Conservation (phyloP, 2,329 filamentous ascomycete species). For the Gaeumannomyces tritici region DNA sequence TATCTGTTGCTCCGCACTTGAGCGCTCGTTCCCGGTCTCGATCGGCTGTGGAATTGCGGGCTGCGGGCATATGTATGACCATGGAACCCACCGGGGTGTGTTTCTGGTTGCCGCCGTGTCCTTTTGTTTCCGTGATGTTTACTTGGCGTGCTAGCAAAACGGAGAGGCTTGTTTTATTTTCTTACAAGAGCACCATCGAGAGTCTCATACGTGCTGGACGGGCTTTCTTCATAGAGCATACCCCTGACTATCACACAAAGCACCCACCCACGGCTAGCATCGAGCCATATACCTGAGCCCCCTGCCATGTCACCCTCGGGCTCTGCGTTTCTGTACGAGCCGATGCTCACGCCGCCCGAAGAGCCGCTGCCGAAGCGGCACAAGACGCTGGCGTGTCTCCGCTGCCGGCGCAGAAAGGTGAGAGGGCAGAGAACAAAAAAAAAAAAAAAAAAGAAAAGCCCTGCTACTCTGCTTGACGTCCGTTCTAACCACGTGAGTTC, state of each 20-base stretch:
- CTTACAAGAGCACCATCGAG: neutral
- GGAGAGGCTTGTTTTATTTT: too few relatives aligned
- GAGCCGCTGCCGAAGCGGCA: conserved; percentile 2
- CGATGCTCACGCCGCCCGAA: conserved; percentile 1
- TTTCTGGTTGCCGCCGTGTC: too few relatives aligned
- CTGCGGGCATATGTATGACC: neutral
- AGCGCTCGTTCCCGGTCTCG: too few relatives aligned
- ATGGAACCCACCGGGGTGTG: neutral
- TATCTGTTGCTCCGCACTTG: neutral
- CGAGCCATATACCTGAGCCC: neutral
- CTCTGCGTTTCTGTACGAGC: neutral
- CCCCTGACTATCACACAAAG: neutral
- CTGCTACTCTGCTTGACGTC: too few relatives aligned
- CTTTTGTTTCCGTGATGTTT: too few relatives aligned
- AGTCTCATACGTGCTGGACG: neutral
- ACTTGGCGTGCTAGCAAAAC: too few relatives aligned
- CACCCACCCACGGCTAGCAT: neutral
- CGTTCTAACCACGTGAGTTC: too few relatives aligned
- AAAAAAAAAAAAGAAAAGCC: too few relatives aligned
- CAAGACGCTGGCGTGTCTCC: conserved; percentile 1
- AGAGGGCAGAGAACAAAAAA: too few relatives aligned
- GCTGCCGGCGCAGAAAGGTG: conserved; percentile 2
- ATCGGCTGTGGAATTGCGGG: too few relatives aligned
- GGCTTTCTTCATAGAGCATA: neutral
- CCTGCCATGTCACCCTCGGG: neutral